Evolutionary conservation across 2,329 filamentous ascomycete species (phyloP), one percentile per base, ranked within the genome.

Genomic region (Verticillium isaacii): DNA sequence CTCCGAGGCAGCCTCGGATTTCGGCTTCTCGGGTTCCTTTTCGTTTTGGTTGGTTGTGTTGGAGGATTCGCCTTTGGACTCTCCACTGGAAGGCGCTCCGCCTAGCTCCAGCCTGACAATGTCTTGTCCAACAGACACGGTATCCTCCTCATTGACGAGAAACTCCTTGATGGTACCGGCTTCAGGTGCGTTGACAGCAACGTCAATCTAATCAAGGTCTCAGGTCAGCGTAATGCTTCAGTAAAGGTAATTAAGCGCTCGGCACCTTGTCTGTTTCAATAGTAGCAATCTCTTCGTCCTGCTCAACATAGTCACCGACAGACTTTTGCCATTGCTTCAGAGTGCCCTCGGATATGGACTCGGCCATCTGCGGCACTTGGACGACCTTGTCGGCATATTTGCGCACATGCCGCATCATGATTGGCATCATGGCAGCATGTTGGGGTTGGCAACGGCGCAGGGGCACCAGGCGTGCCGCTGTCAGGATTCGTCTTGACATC

Each of bases 231-330:
- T 17, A 8, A 34, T 23, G 9, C 11, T 17, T 15, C 14, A 23
- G 34, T 12, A 52, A 12, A 23, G 45, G 6, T 23, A 23, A 25
- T 50, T 15, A 32, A 39, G 9, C 37, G 9, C 37, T 57, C 61
- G 75, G 65, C 80, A 92, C 92, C 88, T 99, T 99, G 85, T 99
- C 95, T 15, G 95, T 99, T 80, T 99, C 95, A 72, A 99, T 99
- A 58, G 94, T 97, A 36, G 95, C 95, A 75, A 99, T 94, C 77
- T 99, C 95, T 79, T 98, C 95, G 73, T 99, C 95, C 71, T 89
- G 89, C 80, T 96, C 93, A 59, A 99, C 93, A 70, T 88, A 93
- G 75, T 99, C 95, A 71, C 95, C 95, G 69, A 97, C 82, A 79
- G 94, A 76, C 76, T 98, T 98, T 71, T 87, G 90, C 82, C 93